phyloP scores from a whole-genome alignment of 176 grass and related monocot genomes.

The Bromus sterilis region DNA sequence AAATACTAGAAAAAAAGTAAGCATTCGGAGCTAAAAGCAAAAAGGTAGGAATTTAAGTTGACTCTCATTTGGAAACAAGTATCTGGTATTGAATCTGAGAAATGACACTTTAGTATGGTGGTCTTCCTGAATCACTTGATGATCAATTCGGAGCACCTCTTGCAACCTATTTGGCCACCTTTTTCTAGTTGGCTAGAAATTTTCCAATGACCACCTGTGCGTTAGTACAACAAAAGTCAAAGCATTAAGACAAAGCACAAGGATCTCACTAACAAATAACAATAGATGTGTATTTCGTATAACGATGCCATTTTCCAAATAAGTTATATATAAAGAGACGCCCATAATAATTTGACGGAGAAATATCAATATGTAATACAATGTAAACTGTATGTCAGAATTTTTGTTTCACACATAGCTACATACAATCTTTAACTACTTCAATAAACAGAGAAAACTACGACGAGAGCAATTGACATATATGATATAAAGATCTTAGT shows the following conservation, averaged over 20 bases:
- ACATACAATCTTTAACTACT: background rate
- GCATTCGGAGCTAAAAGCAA: background rate
- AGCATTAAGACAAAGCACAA: background rate
- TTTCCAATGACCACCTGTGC: slow-evolving; percentile 59
- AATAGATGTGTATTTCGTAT: background rate
- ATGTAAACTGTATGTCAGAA: background rate
- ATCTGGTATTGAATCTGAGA: slow-evolving; percentile 18
- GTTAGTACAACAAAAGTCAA: background rate
- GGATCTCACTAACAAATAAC: background rate
- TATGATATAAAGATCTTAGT: background rate
- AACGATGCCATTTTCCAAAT: background rate
- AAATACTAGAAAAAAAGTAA: background rate
- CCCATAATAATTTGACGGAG: background rate
- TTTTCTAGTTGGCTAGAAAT: slow-evolving; percentile 36
- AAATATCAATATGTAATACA: background rate
- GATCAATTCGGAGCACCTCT: slow-evolving; percentile 27
- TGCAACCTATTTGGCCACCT: slow-evolving; percentile 7
- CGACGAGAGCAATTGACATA: background rate
- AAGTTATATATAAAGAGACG: background rate
- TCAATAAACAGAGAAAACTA: background rate
- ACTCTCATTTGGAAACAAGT: background rate
- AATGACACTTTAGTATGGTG: slow-evolving; percentile 21
- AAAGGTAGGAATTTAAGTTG: background rate
- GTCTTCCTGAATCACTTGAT: slow-evolving; percentile 29
- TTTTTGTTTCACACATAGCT: background rate